Percentiles rank a stretch among this genome's conserved stretches.
Evolutionary conservation across 495 filamentous ascomycete species (phyloP).

Genomic region (Podospora pseudopauciseta): DNA sequence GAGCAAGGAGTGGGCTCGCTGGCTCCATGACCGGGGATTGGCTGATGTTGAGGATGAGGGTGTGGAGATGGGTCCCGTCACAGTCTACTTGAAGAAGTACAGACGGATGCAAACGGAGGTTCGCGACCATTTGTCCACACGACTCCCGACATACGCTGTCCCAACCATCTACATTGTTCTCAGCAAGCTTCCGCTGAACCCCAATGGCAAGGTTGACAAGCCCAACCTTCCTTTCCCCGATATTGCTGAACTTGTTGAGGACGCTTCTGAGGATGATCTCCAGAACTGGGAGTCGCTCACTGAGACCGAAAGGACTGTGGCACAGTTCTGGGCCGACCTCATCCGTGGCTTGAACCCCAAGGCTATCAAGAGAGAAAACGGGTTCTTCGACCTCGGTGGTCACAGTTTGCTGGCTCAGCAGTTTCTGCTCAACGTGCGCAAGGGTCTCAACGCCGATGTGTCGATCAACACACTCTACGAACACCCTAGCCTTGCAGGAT

Average conservation of each 20-base stretch:
- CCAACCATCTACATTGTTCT: slow-evolving; percentile 77
- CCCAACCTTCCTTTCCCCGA: slow-evolving; percentile 90
- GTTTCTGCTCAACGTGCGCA: slow-evolving; percentile 65
- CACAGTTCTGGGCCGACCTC: slow-evolving; percentile 40
- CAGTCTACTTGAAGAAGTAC: slow-evolving; percentile 56
- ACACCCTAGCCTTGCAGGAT: slow-evolving; percentile 66
- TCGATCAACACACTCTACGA: slow-evolving; percentile 74
- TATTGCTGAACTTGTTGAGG: slow-evolving; percentile 47
- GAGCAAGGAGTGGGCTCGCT: slow-evolving; percentile 63
- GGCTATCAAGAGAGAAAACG: slow-evolving; percentile 60
- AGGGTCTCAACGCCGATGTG: slow-evolving; percentile 62
- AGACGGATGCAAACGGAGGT: slow-evolving; percentile 68
- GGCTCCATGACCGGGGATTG: slow-evolving; percentile 56
- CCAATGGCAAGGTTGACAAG: slow-evolving; percentile 92
- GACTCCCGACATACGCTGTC: slow-evolving; percentile 77
- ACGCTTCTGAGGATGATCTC: slow-evolving; percentile 62
- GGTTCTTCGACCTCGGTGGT: slow-evolving; percentile 86
- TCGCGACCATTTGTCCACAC: slow-evolving; percentile 68
- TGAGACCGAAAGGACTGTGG: slow-evolving; percentile 38
- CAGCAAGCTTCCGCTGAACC: slow-evolving; percentile 79
- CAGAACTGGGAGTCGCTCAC: slow-evolving; percentile 63
- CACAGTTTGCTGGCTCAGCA: slow-evolving; percentile 86
- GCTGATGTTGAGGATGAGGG: slow-evolving; percentile 49
- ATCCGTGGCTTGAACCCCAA: slow-evolving; percentile 55
- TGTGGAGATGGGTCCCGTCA: slow-evolving; percentile 42